Percentiles rank a stretch among this genome's conserved stretches.
phyloP scores from a whole-genome alignment of 768 basidiomycete species.

The Kondoa malvinella region DNA sequence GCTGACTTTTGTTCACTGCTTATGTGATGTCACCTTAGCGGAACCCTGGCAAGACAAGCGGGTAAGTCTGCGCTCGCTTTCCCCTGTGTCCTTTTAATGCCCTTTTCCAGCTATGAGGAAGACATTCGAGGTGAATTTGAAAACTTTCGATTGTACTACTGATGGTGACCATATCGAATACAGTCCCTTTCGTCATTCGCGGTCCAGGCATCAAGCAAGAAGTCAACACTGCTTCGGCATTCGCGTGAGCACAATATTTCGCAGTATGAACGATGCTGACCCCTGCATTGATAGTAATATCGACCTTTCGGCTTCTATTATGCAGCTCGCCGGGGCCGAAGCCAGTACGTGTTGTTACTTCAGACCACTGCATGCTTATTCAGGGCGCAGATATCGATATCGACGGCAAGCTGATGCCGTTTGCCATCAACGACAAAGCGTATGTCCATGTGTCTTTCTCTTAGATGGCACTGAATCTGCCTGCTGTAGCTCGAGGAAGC shows the following conservation, averaged over 20 bases:
- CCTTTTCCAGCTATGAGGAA: conserved; percentile 25
- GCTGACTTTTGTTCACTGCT: too few species aligned
- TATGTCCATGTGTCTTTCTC: neutral
- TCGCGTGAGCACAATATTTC: neutral
- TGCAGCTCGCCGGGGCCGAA: conserved; percentile 21
- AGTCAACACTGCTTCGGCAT: neutral
- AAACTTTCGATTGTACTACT: too few species aligned
- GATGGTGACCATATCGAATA: too few species aligned
- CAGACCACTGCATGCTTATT: neutral
- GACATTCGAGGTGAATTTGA: too few species aligned
- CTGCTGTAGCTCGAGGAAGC: neutral
- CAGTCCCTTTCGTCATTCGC: neutral
- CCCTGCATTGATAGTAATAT: conserved; percentile 10
- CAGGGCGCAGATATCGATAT: conserved; percentile 16
- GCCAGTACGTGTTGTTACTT: neutral
- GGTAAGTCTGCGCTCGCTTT: too few species aligned
- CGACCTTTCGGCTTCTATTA: conserved; percentile 21
- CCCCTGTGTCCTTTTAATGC: too few species aligned
- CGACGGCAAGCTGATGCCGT: conserved; percentile 14
- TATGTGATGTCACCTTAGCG: too few species aligned
- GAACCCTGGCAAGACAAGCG: conserved; percentile 23
- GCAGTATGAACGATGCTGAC: conserved; percentile 1
- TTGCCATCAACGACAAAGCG: neutral
- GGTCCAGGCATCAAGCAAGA: neutral
- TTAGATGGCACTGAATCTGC: neutral